Evolutionary conservation across 2,329 filamentous ascomycete genomes (phyloP), one percentile per base, ranked within the genome.

Genomic region (Xylaria sp.): DNA sequence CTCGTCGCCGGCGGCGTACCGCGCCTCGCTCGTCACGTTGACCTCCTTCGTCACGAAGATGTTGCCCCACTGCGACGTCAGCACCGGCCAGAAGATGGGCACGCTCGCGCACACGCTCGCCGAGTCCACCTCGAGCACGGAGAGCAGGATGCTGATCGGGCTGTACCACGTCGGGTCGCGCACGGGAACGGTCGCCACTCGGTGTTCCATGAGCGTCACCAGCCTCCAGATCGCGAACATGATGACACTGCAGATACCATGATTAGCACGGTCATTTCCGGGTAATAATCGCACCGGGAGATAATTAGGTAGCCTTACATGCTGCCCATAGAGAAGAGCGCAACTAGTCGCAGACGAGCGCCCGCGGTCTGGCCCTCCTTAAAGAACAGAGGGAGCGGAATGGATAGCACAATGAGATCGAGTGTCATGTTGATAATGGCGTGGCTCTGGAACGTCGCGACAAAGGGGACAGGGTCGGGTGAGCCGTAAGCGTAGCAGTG

Each of bases 141-240:
- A 62, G 2, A 68, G 55, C 13, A 68, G 18, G 41, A 66, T 63
- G 20, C 50, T 66, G 48, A 66, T 65, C 2, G 65, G 61, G 4
- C 61, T 67, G 50, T 72, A 71, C 68, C 69, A 72, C 21, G 67
- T 68, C 42, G 68, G 68, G 46, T 72, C 70, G 47, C 69, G 63
- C 0, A 65, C 71, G 5, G 69, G 70, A 44, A 59, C 63, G 0
- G 68, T 70, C 2, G 63, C 65, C 9, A 65, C 66, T 44, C 61
- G 56, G 52, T 71, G 65, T 19, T 67, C 55, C 18, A 71, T 46
- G 19, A 71, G 65, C 18, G 66, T 67, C 5, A 62, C 49, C 11
- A 72, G 60, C 7, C 70, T 68, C 64, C 67, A 69, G n/a, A 65
- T 61, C 2, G 69, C 69, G 49, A 71, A 59, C 22, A 62, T 57